Evolutionary conservation across 208 protist species (phyloP).

Genomic region (Endotrypanum monterogeii): DNA sequence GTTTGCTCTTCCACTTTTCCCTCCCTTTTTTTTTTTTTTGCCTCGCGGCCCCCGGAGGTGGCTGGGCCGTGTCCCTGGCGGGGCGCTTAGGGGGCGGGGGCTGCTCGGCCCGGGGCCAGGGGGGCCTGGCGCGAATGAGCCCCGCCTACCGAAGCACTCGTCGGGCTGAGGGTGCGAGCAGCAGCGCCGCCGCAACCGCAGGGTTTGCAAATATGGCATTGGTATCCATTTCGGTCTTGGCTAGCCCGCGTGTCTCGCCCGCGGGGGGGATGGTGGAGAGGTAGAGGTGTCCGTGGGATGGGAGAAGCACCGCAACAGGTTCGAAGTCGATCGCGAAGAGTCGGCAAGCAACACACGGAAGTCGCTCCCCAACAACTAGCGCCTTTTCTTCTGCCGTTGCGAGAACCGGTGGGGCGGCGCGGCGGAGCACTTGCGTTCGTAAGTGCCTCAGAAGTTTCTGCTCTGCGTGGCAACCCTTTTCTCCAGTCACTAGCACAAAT

Average conservation of each 20-base stretch:
- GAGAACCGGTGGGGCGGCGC: neutral
- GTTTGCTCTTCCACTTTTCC: neutral
- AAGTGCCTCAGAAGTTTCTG: constrained; percentile 48
- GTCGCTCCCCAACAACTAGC: constrained; percentile 42
- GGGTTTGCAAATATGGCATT: constrained; percentile 1
- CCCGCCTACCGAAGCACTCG: constrained; percentile 13
- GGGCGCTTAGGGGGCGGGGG: neutral
- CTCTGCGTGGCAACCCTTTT: constrained; percentile 44
- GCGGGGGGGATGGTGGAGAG: constrained; percentile 24
- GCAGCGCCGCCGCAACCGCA: constrained; percentile 12
- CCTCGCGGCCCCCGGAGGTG: neutral
- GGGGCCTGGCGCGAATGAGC: neutral
- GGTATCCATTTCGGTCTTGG: neutral
- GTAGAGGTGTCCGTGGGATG: constrained; percentile 55
- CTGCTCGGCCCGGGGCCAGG: neutral
- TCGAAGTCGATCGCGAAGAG: constrained; percentile 39
- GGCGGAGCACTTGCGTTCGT: constrained; percentile 11
- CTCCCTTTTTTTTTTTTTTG: neutral
- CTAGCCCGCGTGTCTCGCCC: neutral
- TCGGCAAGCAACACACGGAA: constrained; percentile 46
- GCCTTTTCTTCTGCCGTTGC: constrained; percentile 24
- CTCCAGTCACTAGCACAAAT: constrained; percentile 36
- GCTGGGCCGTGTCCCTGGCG: neutral
- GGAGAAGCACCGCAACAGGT: constrained; percentile 32
- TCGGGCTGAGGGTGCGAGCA: neutral